Conservation (phyloP, 1,284 basidiomycete species). For the Clitocybe nebularis region DNA sequence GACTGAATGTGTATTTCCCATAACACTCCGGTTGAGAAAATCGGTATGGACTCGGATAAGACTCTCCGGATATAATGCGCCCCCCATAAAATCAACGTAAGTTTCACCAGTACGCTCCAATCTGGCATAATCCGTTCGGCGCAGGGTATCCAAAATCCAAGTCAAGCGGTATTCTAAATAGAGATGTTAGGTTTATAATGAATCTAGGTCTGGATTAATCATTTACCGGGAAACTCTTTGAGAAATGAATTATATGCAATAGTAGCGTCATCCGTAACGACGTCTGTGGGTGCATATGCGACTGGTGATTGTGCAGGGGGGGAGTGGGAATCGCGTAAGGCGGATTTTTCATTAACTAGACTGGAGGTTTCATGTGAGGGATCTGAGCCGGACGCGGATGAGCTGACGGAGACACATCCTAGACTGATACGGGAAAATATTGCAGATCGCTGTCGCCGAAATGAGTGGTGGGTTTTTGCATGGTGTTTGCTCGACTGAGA, state of each 20-base stretch:
- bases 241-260: conserved; percentile 39
- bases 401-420: conserved; percentile 31
- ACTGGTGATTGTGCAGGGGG: conserved; percentile 12
- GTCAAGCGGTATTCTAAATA: conserved; percentile 51
- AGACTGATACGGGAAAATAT: conserved; percentile 34
- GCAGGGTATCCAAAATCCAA: conserved; percentile 67
- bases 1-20: conserved; percentile 81
- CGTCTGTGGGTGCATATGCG: conserved; percentile 26
- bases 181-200: conserved; percentile 1
- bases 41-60: conserved; percentile 64
- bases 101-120: conserved; percentile 61
- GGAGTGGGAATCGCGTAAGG: conserved; percentile 11
- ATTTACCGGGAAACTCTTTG: conserved; percentile 33
- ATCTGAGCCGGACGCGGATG: conserved; percentile 27
- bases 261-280: conserved; percentile 24
- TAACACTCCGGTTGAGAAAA: conserved; percentile 59
- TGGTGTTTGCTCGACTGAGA: conserved; percentile 28
- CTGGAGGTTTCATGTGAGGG: conserved; percentile 26
- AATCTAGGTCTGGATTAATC: background rate
- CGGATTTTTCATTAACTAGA: conserved; percentile 27
- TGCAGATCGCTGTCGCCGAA: conserved; percentile 28
- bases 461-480: conserved; percentile 19
- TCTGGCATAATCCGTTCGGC: conserved; percentile 64
- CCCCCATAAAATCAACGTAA: conserved; percentile 84
- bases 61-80: conserved; percentile 68